These are phyloP conservation scores for Cardiosporidium cionae DNA, from an alignment of 169 alveolate genomes.

Conservation along the genomic window DNA sequence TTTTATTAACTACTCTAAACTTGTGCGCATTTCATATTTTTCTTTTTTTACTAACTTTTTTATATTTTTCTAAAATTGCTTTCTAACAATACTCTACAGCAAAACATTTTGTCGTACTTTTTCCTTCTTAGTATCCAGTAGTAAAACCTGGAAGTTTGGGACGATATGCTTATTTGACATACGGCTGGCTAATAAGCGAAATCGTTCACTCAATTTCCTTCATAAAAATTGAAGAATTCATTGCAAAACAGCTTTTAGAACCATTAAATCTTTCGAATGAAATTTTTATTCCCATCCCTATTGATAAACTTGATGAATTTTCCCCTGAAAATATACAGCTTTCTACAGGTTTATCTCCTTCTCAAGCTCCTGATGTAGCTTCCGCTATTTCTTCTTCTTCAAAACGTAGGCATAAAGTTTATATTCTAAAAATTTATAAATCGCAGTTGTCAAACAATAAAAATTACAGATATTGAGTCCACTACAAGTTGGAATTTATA, in stretches of 20 bases:
- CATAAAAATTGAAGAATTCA: constrained; percentile 7
- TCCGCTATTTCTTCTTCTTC: not conserved
- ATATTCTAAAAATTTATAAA: not conserved
- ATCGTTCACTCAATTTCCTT: constrained; percentile 28
- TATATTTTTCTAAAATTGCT: not conserved
- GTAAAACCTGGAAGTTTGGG: constrained; percentile 17
- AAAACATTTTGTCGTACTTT: not conserved
- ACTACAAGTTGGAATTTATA: no score
- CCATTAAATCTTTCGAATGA: constrained; percentile 11
- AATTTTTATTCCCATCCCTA: constrained; percentile 24
- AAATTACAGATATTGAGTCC: not conserved
- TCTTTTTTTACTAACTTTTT: not conserved
- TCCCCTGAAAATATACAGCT: no score
- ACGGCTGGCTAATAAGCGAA: constrained; percentile 39
- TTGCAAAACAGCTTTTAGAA: constrained; percentile 9
- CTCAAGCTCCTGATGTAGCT: not conserved
- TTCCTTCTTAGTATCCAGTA: not conserved
- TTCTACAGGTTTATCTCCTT: not conserved
- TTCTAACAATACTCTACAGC: not conserved
- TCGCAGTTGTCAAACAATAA: not conserved
- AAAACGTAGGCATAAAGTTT: not conserved
- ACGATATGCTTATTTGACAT: constrained; percentile 29
- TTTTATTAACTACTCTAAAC: no score
- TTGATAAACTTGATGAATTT: no score
- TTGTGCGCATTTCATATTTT: no score